Percentiles rank a stretch among this genome's conserved stretches.
Conservation (phyloP, 1,284 basidiomycete species). For the Cystobasidium sp. region DNA sequence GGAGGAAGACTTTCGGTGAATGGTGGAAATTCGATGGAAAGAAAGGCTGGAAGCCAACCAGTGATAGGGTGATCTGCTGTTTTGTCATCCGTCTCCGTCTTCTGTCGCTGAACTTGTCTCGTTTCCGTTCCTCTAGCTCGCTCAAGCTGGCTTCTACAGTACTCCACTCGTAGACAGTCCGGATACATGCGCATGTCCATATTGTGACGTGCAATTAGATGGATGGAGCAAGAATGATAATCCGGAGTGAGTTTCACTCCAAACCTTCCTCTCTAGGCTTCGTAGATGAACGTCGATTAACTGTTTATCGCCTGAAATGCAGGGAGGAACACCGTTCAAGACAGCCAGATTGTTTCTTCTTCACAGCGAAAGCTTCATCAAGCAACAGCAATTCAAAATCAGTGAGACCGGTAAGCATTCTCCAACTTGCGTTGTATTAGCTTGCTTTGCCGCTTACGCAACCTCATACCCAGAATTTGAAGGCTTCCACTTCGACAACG, state of each 20-base stretch:
- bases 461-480: not conserved
- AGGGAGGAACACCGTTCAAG: constrained; percentile 54
- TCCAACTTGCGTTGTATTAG: not conserved
- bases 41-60: constrained; percentile 56
- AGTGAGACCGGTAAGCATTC: constrained; percentile 8
- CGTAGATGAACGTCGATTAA: not conserved
- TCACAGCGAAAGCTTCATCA: constrained; percentile 43
- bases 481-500: not conserved
- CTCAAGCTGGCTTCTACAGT: constrained; percentile 56
- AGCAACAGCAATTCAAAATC: not conserved
- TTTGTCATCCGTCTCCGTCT: not conserved
- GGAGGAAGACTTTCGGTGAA: constrained; percentile 53
- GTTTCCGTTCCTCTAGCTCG: constrained; percentile 45
- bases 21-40: constrained; percentile 55
- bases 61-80: constrained; percentile 50
- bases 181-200: constrained; percentile 55
- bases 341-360: constrained; percentile 54
- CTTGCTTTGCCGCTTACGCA: too few species aligned
- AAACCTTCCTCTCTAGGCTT: not conserved
- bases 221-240: constrained; percentile 57
- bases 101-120: not conserved
- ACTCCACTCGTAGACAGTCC: constrained; percentile 52
- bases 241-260: constrained; percentile 47
- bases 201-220: constrained; percentile 53
- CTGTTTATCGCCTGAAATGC: not conserved